phyloP scores from a whole-genome alignment of 2,329 filamentous ascomycete species.

The Scolecobasidium constrictum region DNA sequence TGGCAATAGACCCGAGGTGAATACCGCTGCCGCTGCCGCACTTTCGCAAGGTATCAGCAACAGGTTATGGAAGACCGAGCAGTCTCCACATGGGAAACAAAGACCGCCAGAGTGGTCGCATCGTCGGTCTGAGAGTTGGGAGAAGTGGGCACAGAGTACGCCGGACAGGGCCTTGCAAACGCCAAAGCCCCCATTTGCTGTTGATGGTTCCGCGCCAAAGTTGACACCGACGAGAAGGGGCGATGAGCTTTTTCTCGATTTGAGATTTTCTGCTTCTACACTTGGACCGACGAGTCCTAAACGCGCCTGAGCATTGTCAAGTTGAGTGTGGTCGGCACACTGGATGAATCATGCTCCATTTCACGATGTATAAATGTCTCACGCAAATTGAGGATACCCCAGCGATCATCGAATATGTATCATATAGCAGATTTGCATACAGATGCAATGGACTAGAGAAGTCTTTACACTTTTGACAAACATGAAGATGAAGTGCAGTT shows the following conservation, averaged over 20 bases:
- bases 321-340: no score
- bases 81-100: background rate
- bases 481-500: no score
- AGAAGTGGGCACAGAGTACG: background rate
- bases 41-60: conserved; percentile 5
- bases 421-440: no score
- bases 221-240: conserved; percentile 6
- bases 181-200: background rate
- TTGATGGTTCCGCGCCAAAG: conserved; percentile 3
- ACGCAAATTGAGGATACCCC: no score
- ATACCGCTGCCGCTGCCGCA: background rate
- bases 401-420: no score
- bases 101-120: background rate
- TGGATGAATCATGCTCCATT: no score
- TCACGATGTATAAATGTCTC: no score
- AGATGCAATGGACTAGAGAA: no score
- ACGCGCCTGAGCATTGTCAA: no score
- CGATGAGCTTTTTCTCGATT: conserved; percentile 4
- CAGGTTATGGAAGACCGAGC: conserved; percentile 6
- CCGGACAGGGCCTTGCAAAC: background rate
- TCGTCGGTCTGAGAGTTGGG: background rate
- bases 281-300: no score
- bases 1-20: background rate
- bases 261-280: background rate
- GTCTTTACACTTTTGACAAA: no score